Evolutionary conservation across 1,284 basidiomycete genomes (phyloP), one percentile per base, ranked within the genome.

Genomic region (Rhizopogon parksii): DNA sequence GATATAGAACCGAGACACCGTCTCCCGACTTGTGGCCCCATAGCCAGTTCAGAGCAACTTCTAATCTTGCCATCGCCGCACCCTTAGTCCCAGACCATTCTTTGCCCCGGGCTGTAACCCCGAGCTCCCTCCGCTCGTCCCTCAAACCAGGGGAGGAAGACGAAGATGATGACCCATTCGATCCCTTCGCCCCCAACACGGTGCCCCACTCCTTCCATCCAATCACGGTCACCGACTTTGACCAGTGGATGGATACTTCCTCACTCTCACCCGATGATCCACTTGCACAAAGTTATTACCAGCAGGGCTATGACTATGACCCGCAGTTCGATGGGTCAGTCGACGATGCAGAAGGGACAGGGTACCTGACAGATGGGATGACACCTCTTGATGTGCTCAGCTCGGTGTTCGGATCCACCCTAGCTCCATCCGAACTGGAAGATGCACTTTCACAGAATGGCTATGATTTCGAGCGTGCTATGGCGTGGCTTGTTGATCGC

Each of bases 381-480:
- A 95, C 95, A 1, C 95, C 95, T 0, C 89, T 99, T 59, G 95
- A 98, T 62, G 92, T 98, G 36, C 82, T 99, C 17, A 86, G 83
- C 60, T 94, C 91, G 34, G 91, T 99, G 35, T 97, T 98, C 64
- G 88, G 89, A 36, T 85, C 90, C 2, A 84, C 89, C 1, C 77
- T 96, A 4, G 88, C 93, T 0, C 85, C 91, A 2, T 86, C 86
- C 5, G 93, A 97, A 63, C 78, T 98, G 3, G 95, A 98, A 68
- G 93, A 96, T 54, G 95, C 95, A 0, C 78, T 99, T 5, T 83
- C 85, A 21, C 77, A 80, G 49, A 88, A 92, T 57, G 90, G 83
- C 2, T 99, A 91, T 66, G 95, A 99, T 61, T 96, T 99, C 64
- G 95, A 99, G 61, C 80, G 80, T 40, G 88, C 95, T 6, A 95